Conservation (phyloP, 2,329 filamentous ascomycete species). For the Trichoderma sp. region DNA sequence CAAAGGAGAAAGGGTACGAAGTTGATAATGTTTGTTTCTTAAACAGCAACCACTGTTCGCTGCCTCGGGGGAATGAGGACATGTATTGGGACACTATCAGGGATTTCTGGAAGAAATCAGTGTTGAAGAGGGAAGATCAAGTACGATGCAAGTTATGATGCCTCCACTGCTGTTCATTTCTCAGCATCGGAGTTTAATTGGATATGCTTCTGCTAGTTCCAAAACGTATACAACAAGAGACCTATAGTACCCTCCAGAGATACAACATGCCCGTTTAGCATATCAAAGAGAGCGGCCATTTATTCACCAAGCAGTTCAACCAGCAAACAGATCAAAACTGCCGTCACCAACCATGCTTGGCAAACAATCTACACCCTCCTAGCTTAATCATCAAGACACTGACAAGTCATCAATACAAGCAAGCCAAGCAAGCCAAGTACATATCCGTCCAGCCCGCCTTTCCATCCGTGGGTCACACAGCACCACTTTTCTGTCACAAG, state of each 20-base stretch:
- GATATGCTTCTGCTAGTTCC: neutral
- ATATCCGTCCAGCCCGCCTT: neutral
- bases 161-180: neutral
- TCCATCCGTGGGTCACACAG: neutral
- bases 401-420: neutral
- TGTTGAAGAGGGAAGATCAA: neutral
- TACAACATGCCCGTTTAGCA: neutral
- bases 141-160: neutral
- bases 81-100: slow-evolving; percentile 5
- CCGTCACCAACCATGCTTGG: neutral
- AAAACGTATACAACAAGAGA: neutral
- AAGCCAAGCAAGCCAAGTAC: neutral
- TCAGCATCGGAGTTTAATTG: neutral
- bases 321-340: neutral
- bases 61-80: neutral
- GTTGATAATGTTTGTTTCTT: neutral
- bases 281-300: neutral
- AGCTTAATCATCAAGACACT: neutral
- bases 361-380: neutral
- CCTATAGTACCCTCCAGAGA: neutral
- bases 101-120: neutral
- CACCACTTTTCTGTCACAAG: neutral
- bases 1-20: neutral
- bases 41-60: neutral
- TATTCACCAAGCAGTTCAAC: neutral